Evolutionary conservation across 495 filamentous ascomycete genomes (phyloP), one percentile per base, ranked within the genome.

Genomic region (Peziza echinospora): DNA sequence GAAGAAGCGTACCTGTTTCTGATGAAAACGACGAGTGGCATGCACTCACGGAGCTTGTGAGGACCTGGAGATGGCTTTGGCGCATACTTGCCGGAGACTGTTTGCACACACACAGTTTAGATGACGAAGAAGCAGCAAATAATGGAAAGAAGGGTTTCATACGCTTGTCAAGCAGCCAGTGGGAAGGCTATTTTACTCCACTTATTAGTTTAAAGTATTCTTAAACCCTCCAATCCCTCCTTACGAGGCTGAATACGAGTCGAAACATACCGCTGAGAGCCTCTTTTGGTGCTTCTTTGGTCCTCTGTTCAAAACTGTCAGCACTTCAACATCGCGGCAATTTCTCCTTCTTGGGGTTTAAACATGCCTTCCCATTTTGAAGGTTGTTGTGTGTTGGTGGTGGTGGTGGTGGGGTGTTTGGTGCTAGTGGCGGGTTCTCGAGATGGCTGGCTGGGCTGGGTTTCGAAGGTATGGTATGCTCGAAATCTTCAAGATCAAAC

Each of bases 141-240:
- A 59, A 54, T 59, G 58, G 55, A 55, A 44, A 48, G 67, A 94
- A 96, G 71, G 81, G 76, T 65, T 87, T 89, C 65, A 84, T 93
- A 55, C 96, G 78, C 70, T 97, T 97, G 79, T 97, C 89, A 63
- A 97, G 74, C 62, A 97, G 83, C 89, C 91, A 97, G 77, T 96
- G 89, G 65, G 82, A 87, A 59, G 89, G 89, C 30, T 37, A 37
- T 13, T 37, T 37, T 37, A 37, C 30, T 37, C 30, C 30, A 37
- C 30, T 5, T 37, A 13, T 37, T 37, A 37, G 13, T 17, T 13
- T 11, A 11, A 37, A 13, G 30, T 37, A 37, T 37, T 37, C 30
- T 17, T 37, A 13, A 7, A 5, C 1, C 30, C 30, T 5, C 30
- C 30, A 37, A 37, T 37, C 30, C 30, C 30, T 37, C 30, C 30